Conservation (phyloP, 2,329 filamentous ascomycete species). For the Epichloe elymi region DNA sequence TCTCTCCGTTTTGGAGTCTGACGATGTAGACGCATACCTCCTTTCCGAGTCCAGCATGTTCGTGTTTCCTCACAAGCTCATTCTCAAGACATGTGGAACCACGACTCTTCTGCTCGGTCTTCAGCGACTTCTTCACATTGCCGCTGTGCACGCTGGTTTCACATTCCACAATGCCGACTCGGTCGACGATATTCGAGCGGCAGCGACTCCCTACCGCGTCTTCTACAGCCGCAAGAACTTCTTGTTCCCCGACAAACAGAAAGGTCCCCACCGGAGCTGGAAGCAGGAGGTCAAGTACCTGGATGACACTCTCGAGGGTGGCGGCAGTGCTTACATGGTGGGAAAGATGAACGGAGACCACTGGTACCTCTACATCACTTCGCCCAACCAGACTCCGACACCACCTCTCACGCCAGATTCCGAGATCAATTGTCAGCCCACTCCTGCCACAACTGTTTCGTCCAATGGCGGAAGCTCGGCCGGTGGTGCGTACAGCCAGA, state of each 20-base stretch:
- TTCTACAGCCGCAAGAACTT: constrained; percentile 99
- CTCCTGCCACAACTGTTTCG: constrained; percentile 35
- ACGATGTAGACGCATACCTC: constrained; percentile 90
- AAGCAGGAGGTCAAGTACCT: constrained; percentile 87
- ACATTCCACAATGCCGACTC: constrained; percentile 60
- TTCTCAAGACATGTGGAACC: constrained; percentile 95
- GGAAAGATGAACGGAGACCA: constrained; percentile 99
- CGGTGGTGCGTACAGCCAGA: constrained; percentile 29
- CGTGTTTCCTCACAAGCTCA: constrained; percentile 98
- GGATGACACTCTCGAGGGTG: constrained; percentile 80
- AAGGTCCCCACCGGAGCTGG: constrained; percentile 93
- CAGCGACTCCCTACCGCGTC: constrained; percentile 88
- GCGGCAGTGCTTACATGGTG: constrained; percentile 97
- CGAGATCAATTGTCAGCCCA: constrained; percentile 24
- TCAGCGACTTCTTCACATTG: constrained; percentile 84
- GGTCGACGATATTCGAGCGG: constrained; percentile 53
- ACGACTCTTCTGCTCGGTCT: constrained; percentile 86
- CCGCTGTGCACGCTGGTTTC: constrained; percentile 78
- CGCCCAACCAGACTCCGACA: constrained; percentile 65
- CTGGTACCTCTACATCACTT: constrained; percentile 96
- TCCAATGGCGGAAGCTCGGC: constrained; percentile 30
- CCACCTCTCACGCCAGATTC: constrained; percentile 66
- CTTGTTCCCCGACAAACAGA: constrained; percentile 86
- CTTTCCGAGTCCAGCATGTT: constrained; percentile 99
- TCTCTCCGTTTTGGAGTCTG: constrained; percentile 82